Base-by-base conservation (phyloP, 805 yeast species). In the Candida qinlingensis region DNA sequence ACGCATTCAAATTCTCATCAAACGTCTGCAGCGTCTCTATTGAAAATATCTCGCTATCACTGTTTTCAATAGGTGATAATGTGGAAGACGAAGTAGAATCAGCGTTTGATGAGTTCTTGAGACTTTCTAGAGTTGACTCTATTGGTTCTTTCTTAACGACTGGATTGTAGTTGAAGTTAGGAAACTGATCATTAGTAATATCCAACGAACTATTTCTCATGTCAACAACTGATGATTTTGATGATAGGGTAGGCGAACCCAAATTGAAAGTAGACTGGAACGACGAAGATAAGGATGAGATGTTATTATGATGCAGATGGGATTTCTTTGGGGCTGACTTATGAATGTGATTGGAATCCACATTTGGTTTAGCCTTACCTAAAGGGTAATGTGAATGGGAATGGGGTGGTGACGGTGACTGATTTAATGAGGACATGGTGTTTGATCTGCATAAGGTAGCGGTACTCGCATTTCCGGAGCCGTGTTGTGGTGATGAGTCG, bases 281-380 rank as follows among this genome's bases (percentile, higher is more conserved):
- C 6, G 61, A 54, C 1, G 58, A 50, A 3, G 54, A 46, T 6
- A 51, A 13, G 8, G 56, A 38, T 7, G 45, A 31, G 6, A 39
- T 33, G n/a, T 25, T 34, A 30, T 36, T 31, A 5, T 35, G 45
- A 36, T 36, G 34, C 6, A 11, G 40, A n/a, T 34, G 33, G 25
- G 40, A 39, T 26, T 36, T 42, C 7, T 49, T 47, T 10, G 49
- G 42, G 41, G 34, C 29, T 4, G 50, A 42, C 41, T 58, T 58
- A 47, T 56, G 61, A n/a, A 56, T 37, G 47, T 58, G 61, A 35
- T 48, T 52, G 12, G 56, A 55, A 0, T 31, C 34, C 34, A 53
- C 47, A 41, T 51, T 43, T 27, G 56, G 51, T 35, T 53, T 50
- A 3, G 50, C 47, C 35, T 45, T 52, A 11, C 58, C 46, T 29